Evolutionary conservation across 176 grass and related monocot species (phyloP).

Genomic region (Avena insularis): DNA sequence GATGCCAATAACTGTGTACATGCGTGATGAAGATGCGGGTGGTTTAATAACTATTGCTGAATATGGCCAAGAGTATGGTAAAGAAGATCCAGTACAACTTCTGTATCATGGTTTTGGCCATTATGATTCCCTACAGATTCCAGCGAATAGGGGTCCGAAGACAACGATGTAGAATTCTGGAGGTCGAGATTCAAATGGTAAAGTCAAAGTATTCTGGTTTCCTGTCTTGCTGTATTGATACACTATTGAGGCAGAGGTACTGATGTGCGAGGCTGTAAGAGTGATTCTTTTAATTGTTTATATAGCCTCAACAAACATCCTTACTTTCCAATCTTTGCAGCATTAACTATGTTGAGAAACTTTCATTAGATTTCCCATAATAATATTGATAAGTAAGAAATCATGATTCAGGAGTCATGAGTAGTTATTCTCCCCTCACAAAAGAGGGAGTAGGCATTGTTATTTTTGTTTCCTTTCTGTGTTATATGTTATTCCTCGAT

Average conservation of each 20-base stretch:
- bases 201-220: not conserved
- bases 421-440: slow-evolving; percentile 7
- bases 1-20: slow-evolving; percentile 97
- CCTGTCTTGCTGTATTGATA: not conserved
- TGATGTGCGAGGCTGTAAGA: not conserved
- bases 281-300: not conserved
- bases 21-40: slow-evolving; percentile 74
- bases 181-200: slow-evolving; percentile 20
- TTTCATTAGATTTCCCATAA: not conserved
- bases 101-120: slow-evolving; percentile 97
- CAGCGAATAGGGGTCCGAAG: slow-evolving; percentile 44
- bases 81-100: slow-evolving; percentile 78
- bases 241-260: not conserved
- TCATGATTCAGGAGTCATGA: not conserved
- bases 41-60: slow-evolving; percentile 61
- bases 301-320: not conserved
- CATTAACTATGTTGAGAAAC: not conserved
- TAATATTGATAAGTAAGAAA: not conserved
- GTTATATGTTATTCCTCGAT: not conserved
- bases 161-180: slow-evolving; percentile 37
- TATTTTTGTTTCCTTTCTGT: not conserved
- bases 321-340: not conserved
- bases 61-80: slow-evolving; percentile 92
- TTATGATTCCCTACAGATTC: slow-evolving; percentile 86
- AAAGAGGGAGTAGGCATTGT: not conserved